Evolutionary conservation across 2,329 filamentous ascomycete genomes (phyloP).

Genomic region (Pseudocercospora eumusae): DNA sequence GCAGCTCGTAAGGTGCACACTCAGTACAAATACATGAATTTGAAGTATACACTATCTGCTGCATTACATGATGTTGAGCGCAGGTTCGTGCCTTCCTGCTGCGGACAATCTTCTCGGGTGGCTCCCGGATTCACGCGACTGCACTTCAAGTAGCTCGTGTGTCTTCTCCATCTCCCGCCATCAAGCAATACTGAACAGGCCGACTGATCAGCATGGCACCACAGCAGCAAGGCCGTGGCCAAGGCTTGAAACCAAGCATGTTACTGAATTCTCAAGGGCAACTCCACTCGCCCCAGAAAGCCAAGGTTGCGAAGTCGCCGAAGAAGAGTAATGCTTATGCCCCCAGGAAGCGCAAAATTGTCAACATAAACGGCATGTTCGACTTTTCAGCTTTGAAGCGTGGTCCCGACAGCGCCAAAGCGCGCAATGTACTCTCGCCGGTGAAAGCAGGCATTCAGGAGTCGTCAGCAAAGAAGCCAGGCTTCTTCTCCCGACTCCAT

Average conservation of each 20-base stretch:
- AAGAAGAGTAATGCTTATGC: constrained; percentile 6
- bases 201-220: constrained; percentile 8
- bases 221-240: constrained; percentile 2
- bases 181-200: neutral
- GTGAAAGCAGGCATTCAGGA: constrained; percentile 19
- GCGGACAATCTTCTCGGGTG: neutral
- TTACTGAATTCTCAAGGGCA: neutral
- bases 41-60: constrained; percentile 8
- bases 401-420: neutral
- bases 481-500: constrained; percentile 14
- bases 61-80: neutral
- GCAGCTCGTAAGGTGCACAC: constrained; percentile 19
- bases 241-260: neutral
- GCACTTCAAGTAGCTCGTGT: neutral
- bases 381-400: constrained; percentile 11
- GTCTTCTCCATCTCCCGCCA: constrained; percentile 1
- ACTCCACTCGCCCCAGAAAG: constrained; percentile 12
- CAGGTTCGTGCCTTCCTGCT: constrained; percentile 7
- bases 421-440: constrained; percentile 15
- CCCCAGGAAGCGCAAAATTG: constrained; percentile 6
- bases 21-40: constrained; percentile 16
- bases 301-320: constrained; percentile 4
- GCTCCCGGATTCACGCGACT: neutral
- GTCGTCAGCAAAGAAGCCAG: constrained; percentile 6
- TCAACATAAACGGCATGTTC: constrained; percentile 25